Evolutionary conservation across 2,329 filamentous ascomycete species (phyloP).

Genomic region (Chalaropsis ovoidea): DNA sequence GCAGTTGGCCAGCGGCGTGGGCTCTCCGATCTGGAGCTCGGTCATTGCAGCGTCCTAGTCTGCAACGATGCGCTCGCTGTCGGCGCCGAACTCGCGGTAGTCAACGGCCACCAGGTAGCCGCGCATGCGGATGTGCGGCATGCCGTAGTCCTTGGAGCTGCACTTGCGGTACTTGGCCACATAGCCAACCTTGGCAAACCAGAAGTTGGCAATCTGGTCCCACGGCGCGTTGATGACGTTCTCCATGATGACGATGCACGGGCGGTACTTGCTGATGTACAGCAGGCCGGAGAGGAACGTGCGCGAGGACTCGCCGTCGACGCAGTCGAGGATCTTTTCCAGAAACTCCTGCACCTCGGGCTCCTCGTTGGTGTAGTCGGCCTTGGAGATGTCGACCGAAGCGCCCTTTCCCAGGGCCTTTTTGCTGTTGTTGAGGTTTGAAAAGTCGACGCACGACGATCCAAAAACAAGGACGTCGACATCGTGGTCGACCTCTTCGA

Average conservation of each 20-base stretch:
- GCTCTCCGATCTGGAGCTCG: slow-evolving; percentile 42
- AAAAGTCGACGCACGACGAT: slow-evolving; percentile 68
- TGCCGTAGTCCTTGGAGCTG: slow-evolving; percentile 61
- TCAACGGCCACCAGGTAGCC: slow-evolving; percentile 52
- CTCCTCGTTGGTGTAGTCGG: slow-evolving; percentile 26
- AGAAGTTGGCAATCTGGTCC: slow-evolving; percentile 38
- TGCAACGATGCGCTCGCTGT: slow-evolving; percentile 29
- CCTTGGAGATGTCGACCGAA: slow-evolving; percentile 40
- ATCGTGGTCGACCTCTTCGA: slow-evolving; percentile 44
- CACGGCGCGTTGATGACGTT: slow-evolving; percentile 58
- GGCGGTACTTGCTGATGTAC: slow-evolving; percentile 47
- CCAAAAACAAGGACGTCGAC: slow-evolving; percentile 61
- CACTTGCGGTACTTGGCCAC: slow-evolving; percentile 39
- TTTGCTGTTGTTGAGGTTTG: slow-evolving; percentile 46
- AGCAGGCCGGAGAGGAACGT: slow-evolving; percentile 54
- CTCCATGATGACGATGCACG: slow-evolving; percentile 58
- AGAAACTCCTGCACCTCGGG: slow-evolving; percentile 35
- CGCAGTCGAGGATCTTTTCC: slow-evolving; percentile 44
- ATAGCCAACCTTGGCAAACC: slow-evolving; percentile 45
- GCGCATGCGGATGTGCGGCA: slow-evolving; percentile 58
- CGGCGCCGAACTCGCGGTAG: slow-evolving; percentile 31
- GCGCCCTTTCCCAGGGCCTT: slow-evolving; percentile 36
- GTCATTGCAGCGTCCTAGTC: slow-evolving; percentile 39
- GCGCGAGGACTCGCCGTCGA: slow-evolving; percentile 51
- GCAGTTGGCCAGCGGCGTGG: slow-evolving; percentile 52